These are phyloP conservation scores for Colletotrichum karsti DNA, from an alignment of 2,329 filamentous ascomycete species.

Conservation along the genomic window DNA sequence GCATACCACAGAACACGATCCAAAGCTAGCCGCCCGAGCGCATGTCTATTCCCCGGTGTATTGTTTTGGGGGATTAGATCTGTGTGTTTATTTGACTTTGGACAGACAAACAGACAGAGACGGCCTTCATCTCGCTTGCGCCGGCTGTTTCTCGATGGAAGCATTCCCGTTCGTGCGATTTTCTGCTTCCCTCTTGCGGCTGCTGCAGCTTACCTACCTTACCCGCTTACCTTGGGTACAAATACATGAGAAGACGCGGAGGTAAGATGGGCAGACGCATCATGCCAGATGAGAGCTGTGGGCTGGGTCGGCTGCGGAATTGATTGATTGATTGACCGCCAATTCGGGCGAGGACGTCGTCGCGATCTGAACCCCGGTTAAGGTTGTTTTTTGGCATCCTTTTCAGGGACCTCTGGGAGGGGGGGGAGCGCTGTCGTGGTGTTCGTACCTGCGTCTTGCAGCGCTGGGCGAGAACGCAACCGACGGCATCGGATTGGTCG, in stretches of 20 bases:
- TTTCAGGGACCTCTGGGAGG: not conserved
- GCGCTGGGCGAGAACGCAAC: not conserved
- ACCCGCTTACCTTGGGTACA: no score
- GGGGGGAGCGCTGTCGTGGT: not conserved
- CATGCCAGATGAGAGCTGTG: no score
- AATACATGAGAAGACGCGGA: no score
- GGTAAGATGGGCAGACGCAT: no score
- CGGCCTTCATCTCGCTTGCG: no score
- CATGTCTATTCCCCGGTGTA: not conserved
- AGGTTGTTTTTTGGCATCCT: constrained; percentile 16
- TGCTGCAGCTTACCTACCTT: no score
- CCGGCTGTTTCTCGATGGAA: not conserved
- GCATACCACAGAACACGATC: not conserved
- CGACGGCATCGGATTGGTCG: not conserved
- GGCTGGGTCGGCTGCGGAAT: no score
- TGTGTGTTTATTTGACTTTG: no score
- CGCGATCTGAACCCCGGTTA: no score
- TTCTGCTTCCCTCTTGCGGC: not conserved
- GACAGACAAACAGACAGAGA: not conserved
- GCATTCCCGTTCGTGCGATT: not conserved
- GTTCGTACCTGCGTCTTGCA: constrained; percentile 21
- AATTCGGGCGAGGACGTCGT: no score
- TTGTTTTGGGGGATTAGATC: no score
- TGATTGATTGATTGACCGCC: not conserved
- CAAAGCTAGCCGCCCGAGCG: not conserved